These are phyloP conservation scores for Oryza nivara DNA, from an alignment of 176 grass and related monocot species.

Conservation along the genomic window DNA sequence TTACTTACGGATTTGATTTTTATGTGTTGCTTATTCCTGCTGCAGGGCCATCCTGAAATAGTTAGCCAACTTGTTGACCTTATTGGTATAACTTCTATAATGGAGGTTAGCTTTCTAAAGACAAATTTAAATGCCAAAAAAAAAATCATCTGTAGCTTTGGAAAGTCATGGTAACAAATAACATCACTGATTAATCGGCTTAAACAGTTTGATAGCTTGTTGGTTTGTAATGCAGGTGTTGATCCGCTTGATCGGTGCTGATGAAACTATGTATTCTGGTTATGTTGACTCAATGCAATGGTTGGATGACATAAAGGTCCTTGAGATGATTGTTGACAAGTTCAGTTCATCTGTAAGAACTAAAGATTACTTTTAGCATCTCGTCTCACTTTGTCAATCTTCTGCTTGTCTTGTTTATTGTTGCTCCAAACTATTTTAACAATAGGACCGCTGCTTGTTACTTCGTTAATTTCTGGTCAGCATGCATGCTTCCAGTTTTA, in stretches of 20 bases:
- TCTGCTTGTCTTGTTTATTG: slow-evolving; percentile 30
- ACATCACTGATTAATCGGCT: not conserved
- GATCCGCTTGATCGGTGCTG: slow-evolving; percentile 84
- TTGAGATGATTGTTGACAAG: slow-evolving; percentile 98
- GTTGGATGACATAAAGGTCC: slow-evolving; percentile 89
- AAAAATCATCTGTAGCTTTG: not conserved
- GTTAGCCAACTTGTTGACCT: slow-evolving; percentile 86
- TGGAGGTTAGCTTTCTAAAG: slow-evolving; percentile 68
- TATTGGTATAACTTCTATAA: slow-evolving; percentile 98
- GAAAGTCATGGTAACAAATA: not conserved
- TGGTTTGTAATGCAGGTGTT: slow-evolving; percentile 66
- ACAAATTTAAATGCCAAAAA: not conserved
- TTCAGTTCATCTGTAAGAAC: slow-evolving; percentile 90
- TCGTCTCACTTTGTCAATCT: not conserved
- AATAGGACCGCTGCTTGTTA: not conserved
- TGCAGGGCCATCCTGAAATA: slow-evolving; percentile 82
- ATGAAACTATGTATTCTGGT: slow-evolving; percentile 85
- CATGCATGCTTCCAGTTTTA: slow-evolving; percentile 4
- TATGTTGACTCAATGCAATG: slow-evolving; percentile 84
- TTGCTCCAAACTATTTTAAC: slow-evolving; percentile 14
- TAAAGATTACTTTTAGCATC: slow-evolving; percentile 44
- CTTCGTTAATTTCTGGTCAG: slow-evolving; percentile 10
- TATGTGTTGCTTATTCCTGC: slow-evolving; percentile 39
- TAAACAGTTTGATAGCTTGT: slow-evolving; percentile 31
- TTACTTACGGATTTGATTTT: slow-evolving; percentile 17